Evolutionary conservation across 108 stramenopile species (phyloP).

Genomic region (Parmales sp.): DNA sequence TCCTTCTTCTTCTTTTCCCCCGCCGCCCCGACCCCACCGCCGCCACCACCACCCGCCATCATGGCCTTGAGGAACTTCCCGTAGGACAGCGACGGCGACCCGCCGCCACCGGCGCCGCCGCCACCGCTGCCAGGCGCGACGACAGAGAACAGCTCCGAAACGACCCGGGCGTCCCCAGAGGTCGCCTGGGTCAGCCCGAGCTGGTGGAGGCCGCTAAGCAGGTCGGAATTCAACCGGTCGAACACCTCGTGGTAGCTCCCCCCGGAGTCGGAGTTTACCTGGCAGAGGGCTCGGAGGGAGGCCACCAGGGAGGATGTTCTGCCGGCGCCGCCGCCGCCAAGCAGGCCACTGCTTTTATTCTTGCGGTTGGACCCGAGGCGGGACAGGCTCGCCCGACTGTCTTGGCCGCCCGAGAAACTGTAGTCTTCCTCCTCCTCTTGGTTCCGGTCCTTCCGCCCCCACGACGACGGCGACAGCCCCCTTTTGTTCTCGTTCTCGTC

Average conservation of each 20-base stretch:
- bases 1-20: not conserved
- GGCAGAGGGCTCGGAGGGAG: not conserved
- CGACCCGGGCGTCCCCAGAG: not conserved
- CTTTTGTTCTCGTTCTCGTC: not conserved
- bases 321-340: no score
- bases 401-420: not conserved
- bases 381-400: not conserved
- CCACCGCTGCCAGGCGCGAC: not conserved
- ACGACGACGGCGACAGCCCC: not conserved
- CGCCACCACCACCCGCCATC: not conserved
- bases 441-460: no score
- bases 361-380: not conserved
- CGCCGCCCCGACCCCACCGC: not conserved
- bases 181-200: not conserved
- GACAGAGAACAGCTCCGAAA: not conserved
- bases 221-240: not conserved
- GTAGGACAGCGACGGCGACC: no score
- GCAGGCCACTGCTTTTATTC: no score
- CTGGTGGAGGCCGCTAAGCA: not conserved
- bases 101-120: no score
- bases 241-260: conserved; percentile 5
- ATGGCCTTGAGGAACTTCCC: not conserved
- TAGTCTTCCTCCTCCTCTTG: not conserved
- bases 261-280: not conserved
- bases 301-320: not conserved